phyloP scores from a whole-genome alignment of 1,284 basidiomycete genomes.

The Sanghuangporus weigelae region DNA sequence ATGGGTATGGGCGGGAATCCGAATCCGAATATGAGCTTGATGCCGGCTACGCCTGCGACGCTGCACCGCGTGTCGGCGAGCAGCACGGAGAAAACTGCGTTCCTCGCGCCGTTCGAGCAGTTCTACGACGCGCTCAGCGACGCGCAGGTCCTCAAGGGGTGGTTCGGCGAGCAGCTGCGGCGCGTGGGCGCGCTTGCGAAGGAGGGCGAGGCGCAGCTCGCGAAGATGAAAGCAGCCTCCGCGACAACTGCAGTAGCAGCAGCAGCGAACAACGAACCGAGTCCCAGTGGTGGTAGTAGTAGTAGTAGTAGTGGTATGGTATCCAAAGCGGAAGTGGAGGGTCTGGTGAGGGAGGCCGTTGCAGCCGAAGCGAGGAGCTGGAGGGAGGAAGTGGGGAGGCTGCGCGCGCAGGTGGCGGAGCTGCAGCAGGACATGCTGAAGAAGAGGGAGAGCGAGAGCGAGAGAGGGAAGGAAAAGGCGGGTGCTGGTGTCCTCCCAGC shows the following conservation, averaged over 20 bases:
- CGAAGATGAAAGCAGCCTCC: constrained; percentile 41
- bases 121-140: constrained; percentile 78
- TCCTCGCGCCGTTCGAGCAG: constrained; percentile 69
- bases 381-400: constrained; percentile 49
- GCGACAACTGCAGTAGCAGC: constrained; percentile 36
- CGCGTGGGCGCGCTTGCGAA: constrained; percentile 26
- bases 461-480: neutral
- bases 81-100: constrained; percentile 50
- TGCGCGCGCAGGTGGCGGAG: constrained; percentile 53
- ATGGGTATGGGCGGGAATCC: neutral
- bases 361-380: constrained; percentile 50
- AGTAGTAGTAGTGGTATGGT: neutral
- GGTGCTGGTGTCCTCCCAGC: neutral
- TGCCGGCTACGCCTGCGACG: constrained; percentile 17
- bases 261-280: constrained; percentile 17
- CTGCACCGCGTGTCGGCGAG: constrained; percentile 17
- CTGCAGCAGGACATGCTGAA: constrained; percentile 38
- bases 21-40: neutral
- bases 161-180: constrained; percentile 62
- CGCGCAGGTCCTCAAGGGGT: constrained; percentile 64
- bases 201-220: constrained; percentile 48
- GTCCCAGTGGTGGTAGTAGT: constrained; percentile 36
- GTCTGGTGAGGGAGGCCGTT: constrained; percentile 29
- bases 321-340: constrained; percentile 9
- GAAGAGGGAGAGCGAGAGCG: too few species aligned